These are phyloP conservation scores for Exophiala viscosa DNA, from an alignment of 2,329 filamentous ascomycete species.

Conservation along the genomic window DNA sequence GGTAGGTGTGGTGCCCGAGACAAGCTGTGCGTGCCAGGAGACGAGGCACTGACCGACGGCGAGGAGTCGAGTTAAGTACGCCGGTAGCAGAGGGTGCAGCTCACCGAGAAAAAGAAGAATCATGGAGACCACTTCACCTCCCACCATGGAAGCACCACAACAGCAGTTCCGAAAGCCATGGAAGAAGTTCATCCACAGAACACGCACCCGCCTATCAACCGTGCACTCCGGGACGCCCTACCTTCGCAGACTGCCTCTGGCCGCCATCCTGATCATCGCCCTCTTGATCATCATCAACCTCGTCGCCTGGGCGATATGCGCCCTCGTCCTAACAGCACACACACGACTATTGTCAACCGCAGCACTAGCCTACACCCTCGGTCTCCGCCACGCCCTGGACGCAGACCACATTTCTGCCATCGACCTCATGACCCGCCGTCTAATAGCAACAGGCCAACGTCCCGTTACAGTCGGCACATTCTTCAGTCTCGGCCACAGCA, in stretches of 20 bases:
- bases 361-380: constrained; percentile 80
- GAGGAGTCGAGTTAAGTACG: too few species aligned
- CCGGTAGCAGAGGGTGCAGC: too few species aligned
- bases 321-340: constrained; percentile 42
- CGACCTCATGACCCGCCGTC: constrained; percentile 86
- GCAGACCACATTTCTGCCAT: constrained; percentile 94
- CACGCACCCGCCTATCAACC: constrained; percentile 9
- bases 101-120: too few species aligned
- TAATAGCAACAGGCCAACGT: constrained; percentile 78
- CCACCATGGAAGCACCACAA: too few species aligned
- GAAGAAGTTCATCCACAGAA: background rate
- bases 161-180: background rate
- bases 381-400: constrained; percentile 90
- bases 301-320: constrained; percentile 56
- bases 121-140: too few species aligned
- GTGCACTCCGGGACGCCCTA: constrained; percentile 46
- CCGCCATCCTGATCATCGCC: constrained; percentile 55
- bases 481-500: constrained; percentile 90
- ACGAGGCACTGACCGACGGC: too few species aligned
- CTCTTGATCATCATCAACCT: constrained; percentile 53
- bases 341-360: constrained; percentile 67
- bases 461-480: constrained; percentile 92
- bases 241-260: constrained; percentile 54
- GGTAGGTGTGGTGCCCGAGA: too few species aligned
- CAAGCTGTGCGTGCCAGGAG: too few species aligned